Base-by-base conservation (phyloP, 2,329 filamentous ascomycete species). In the Elsinoe australis region DNA sequence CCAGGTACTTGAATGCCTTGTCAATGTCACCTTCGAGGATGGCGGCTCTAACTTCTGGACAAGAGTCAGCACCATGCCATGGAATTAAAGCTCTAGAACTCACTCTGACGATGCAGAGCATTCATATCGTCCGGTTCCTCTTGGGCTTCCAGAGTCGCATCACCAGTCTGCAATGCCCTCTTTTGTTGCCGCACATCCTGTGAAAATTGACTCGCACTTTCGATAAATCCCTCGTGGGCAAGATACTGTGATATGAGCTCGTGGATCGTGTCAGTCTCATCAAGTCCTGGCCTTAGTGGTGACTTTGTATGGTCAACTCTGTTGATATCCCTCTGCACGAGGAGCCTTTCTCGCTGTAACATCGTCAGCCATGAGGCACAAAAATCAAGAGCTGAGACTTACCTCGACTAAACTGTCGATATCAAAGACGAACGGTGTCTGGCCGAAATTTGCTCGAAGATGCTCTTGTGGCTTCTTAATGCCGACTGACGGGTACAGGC, bases 1-100 rank as follows among this genome's bases (percentile, higher is more conserved):
- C 79, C 2, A 86, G 94, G 58, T 83, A 77, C 63, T 88, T 84
- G n/a, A 96, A 73, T 0, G 90, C 90, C 56, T 77, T 80, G 65
- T 96, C 92, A 51, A 98, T 86, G 58, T 98, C 87, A 17, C 92
- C 92, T 51, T 94, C 85, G 2, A 96, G 73, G 38, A 98, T 87
- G 0, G 89, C 85, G 54, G 79, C 76, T 48, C 92, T 82, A 54
- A 96, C 95, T 63, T 81, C 86, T 95, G 59, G 1, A 55, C 47
- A 12, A 47, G 19, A 58, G 51, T 34, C 17, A 48, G 45, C 38
- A 12, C 47, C 12, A n/a, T n/a, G n/a, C n/a, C n/a, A n/a, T n/a
- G n/a, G n/a, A n/a, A n/a, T n/a, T n/a, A n/a, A n/a, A n/a, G n/a
- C n/a, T n/a, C n/a, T n/a, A 8, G 9, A 5, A 66, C 82, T 62